Conservation (phyloP, 257 asterid genomes). For the Jacaranda copaia region DNA sequence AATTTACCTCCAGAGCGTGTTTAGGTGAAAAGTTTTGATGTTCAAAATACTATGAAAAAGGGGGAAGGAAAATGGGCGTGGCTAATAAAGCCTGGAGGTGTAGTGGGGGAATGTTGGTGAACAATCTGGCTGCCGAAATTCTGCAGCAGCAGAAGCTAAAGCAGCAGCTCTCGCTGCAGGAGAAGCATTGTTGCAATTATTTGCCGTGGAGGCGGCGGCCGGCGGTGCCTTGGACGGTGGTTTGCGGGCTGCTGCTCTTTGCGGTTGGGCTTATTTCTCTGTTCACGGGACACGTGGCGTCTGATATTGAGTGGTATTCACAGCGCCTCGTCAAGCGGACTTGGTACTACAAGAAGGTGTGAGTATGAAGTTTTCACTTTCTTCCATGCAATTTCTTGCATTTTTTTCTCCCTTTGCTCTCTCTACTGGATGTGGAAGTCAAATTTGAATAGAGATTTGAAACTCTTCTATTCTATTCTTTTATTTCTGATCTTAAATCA, state of each 20-base stretch:
- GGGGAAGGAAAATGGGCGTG: conserved; percentile 72
- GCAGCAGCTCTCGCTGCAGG: conserved; percentile 35
- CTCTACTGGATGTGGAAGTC: conserved; percentile 1
- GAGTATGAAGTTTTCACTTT: conserved; percentile 14
- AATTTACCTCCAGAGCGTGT: conserved; percentile 24
- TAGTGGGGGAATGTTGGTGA: conserved; percentile 55
- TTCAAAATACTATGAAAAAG: conserved; percentile 44
- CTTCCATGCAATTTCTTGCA: conserved; percentile 1
- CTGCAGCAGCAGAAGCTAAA: conserved; percentile 46
- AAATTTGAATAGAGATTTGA: not conserved
- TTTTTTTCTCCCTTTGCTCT: not conserved
- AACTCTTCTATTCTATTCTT: not conserved
- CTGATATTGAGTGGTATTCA: conserved; percentile 95
- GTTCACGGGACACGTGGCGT: conserved; percentile 93
- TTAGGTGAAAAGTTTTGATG: conserved; percentile 33
- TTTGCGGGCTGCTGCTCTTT: conserved; percentile 84
- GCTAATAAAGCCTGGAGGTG: conserved; percentile 66
- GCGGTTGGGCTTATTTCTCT: conserved; percentile 88
- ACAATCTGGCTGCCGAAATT: conserved; percentile 47
- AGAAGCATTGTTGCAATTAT: conserved; percentile 38
- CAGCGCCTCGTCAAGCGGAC: conserved; percentile 69
- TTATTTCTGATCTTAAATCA: not conserved
- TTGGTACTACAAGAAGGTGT: conserved; percentile 67
- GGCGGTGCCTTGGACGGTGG: conserved; percentile 81
- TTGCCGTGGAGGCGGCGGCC: conserved; percentile 49